A percentile compares a stretch with the other conserved stretches of the same genome.
Evolutionary conservation across 176 grass and related monocot genomes (phyloP).

Genomic region (Zizania latifolia): DNA sequence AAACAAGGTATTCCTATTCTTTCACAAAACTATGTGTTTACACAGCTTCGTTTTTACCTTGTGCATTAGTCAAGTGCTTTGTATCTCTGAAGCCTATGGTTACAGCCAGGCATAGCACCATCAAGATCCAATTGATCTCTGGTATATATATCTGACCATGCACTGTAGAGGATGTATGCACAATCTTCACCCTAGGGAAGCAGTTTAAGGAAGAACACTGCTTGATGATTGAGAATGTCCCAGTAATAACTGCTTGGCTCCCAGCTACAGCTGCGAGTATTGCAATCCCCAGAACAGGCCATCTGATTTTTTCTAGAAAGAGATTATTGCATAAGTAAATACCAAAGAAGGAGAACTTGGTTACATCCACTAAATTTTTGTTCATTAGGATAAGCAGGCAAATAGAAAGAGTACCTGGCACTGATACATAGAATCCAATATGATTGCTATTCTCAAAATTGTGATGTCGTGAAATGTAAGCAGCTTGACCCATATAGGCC

Average conservation of each 20-base stretch:
- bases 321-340: constrained; percentile 28
- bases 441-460: constrained; percentile 49
- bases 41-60: constrained; percentile 37
- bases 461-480: constrained; percentile 89
- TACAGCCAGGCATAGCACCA: constrained; percentile 79
- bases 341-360: not conserved
- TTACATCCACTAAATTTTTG: not conserved
- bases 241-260: constrained; percentile 85
- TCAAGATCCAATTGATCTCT: constrained; percentile 95
- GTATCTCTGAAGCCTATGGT: constrained; percentile 86
- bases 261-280: constrained; percentile 75
- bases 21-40: not conserved
- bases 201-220: constrained; percentile 76
- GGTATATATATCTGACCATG: constrained; percentile 97
- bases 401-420: constrained; percentile 62
- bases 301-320: constrained; percentile 83
- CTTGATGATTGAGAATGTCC: constrained; percentile 94
- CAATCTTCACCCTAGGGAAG: constrained; percentile 85
- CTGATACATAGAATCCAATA: constrained; percentile 95
- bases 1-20: not conserved
- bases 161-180: constrained; percentile 77
- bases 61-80: constrained; percentile 69
- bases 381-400: not conserved
- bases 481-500: constrained; percentile 98
- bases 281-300: constrained; percentile 86